Evolutionary conservation across 768 basidiomycete species (phyloP), one percentile per base, ranked within the genome.

Genomic region (Pleurotus ostreatus): DNA sequence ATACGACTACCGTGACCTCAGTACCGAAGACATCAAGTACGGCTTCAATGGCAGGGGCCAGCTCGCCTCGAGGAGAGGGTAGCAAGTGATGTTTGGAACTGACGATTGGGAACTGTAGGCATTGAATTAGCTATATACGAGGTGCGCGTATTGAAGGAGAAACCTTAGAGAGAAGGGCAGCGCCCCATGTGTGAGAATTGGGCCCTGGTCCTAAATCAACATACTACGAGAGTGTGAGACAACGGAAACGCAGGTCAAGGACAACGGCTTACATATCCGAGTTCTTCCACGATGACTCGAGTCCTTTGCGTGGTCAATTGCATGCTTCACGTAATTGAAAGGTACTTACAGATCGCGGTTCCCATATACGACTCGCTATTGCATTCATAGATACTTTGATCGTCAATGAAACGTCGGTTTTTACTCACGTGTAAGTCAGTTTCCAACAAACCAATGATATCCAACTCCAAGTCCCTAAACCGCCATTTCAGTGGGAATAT

Each of bases 161-260:
- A 60, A 81, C 89, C 76, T 94, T 93, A 3, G 90, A 91, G 2
- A 95, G 72, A 2, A 95, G 74, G 4, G 78, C 84, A 23, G 88
- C 88, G 47, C 93, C 93, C 93, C 93, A 95, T 0, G 93, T 95
- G 64, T 95, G 92, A 49, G 84, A 74, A 65, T 91, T 89, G 2
- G 92, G 92, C 40, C 91, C 91, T 3, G 93, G 94, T 2, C 94
- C 94, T 12, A 93, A 74, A 64, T 96, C 94, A 4, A 92, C 88
- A 65, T 94, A 84, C 90, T 94, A 57, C 57, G 46, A 45, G 26
- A 12, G 41, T 44, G 22, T 41, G 34, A 43, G 55, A 34, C 8
- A 40, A 38, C 20, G 45, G 11, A 8, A 13, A 43, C 30, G 26
- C 30, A 37, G 13, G 15, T 16, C 9, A 46, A 38, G 22, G 8